A percentile compares a stretch with the other conserved stretches of the same genome.
These are phyloP conservation scores for Termitomyces sp. DNA, from an alignment of 768 basidiomycete genomes.

Conservation along the genomic window DNA sequence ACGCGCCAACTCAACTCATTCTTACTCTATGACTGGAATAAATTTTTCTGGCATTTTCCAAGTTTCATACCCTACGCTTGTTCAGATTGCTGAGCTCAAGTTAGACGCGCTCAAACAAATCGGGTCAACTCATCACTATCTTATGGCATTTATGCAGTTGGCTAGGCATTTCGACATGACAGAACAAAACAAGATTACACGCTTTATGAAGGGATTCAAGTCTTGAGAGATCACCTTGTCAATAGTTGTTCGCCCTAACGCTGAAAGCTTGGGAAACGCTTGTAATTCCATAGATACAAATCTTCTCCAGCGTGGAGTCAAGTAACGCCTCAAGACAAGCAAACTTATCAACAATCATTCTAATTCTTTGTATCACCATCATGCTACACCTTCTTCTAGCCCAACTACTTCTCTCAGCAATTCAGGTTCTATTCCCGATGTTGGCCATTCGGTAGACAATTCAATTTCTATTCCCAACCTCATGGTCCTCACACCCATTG, in stretches of 20 bases:
- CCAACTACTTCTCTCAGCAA: slow-evolving; percentile 1
- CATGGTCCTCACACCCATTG: slow-evolving; percentile 22
- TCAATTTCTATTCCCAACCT: slow-evolving; percentile 8
- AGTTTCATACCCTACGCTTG: not conserved
- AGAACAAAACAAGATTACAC: too few species aligned
- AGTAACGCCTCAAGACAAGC: slow-evolving; percentile 4
- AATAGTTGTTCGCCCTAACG: slow-evolving; percentile 2
- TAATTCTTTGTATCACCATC: not conserved
- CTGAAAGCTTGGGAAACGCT: slow-evolving; percentile 19
- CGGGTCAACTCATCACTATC: slow-evolving; percentile 8
- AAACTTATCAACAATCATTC: not conserved
- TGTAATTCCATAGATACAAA: slow-evolving; percentile 16
- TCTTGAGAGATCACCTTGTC: slow-evolving; percentile 19
- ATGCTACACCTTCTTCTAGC: not conserved
- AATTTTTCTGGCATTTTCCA: not conserved
- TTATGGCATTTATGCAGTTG: too few species aligned
- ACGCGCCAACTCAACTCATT: not conserved
- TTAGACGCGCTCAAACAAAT: not conserved
- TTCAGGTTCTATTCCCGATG: not conserved
- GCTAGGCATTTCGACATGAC: too few species aligned
- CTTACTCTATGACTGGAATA: not conserved
- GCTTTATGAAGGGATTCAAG: not conserved
- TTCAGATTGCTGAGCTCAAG: not conserved
- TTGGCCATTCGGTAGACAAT: slow-evolving; percentile 32
- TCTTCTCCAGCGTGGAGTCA: not conserved